Percentiles rank a stretch among this genome's conserved stretches.
phyloP scores from a whole-genome alignment of 192 early-diverging fungal genomes.

The Gryganskiella cystojenkinii region DNA sequence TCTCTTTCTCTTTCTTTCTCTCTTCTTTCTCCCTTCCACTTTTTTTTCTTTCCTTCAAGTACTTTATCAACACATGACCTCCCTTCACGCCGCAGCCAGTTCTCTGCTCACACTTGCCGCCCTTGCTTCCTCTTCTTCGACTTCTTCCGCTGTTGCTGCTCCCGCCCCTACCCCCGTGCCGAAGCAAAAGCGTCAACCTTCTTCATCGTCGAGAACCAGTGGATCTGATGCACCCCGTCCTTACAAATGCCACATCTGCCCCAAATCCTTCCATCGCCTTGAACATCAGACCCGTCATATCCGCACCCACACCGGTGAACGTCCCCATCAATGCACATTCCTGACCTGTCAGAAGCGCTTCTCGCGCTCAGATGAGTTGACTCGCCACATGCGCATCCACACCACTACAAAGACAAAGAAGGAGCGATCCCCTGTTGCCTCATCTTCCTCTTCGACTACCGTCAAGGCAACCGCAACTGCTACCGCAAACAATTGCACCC shows the following conservation, averaged over 20 bases:
- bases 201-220: conserved; percentile 38
- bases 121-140: neutral
- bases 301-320: conserved; percentile 88
- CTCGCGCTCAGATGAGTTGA: conserved; percentile 85
- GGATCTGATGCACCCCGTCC: conserved; percentile 68
- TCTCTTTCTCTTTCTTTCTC: neutral
- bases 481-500: neutral
- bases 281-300: conserved; percentile 90
- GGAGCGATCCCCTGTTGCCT: conserved; percentile 13
- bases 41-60: conserved; percentile 2
- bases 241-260: conserved; percentile 70
- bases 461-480: neutral
- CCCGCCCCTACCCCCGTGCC: conserved; percentile 31
- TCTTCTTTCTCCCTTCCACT: conserved; percentile 3
- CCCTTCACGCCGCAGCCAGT: conserved; percentile 46
- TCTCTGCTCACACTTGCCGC: conserved; percentile 42
- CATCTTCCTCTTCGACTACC: neutral
- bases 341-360: conserved; percentile 82
- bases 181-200: conserved; percentile 53
- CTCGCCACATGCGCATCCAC: conserved; percentile 65
- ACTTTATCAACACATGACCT: neutral
- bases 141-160: neutral
- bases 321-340: conserved; percentile 83
- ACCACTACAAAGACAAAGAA: conserved; percentile 46
- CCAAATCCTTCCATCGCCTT: conserved; percentile 78